Conservation (phyloP, 345 rosid genomes). For the Iberis pinnata region DNA sequence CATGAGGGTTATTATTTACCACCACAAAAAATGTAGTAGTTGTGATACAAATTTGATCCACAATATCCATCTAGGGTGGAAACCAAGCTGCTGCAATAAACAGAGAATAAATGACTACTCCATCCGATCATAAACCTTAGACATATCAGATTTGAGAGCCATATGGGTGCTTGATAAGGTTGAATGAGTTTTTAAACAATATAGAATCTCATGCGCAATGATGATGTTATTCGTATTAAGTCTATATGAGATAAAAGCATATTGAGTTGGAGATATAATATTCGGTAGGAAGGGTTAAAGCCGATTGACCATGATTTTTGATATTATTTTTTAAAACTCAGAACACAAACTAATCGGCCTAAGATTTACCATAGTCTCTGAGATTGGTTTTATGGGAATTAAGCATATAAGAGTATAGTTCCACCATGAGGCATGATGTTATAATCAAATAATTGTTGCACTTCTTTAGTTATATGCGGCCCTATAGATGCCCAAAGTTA, state of each 20-base stretch:
- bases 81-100: too few species aligned
- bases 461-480: neutral
- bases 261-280: neutral
- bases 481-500: neutral
- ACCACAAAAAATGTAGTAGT: neutral
- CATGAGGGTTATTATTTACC: neutral
- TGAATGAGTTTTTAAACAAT: neutral
- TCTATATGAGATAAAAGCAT: neutral
- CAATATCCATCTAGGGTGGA: neutral
- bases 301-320: neutral
- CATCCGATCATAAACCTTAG: neutral
- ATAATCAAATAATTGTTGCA: too few species aligned
- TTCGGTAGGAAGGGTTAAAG: neutral
- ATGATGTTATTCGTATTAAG: neutral
- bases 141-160: neutral
- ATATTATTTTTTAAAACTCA: neutral
- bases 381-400: neutral
- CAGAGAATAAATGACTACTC: neutral
- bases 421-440: neutral
- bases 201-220: neutral
- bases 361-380: neutral
- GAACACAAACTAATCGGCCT: neutral
- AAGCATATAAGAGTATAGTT: neutral
- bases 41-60: neutral
- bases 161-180: neutral